Conservation (phyloP, 768 basidiomycete genomes). For the Pisolithus orientalis region DNA sequence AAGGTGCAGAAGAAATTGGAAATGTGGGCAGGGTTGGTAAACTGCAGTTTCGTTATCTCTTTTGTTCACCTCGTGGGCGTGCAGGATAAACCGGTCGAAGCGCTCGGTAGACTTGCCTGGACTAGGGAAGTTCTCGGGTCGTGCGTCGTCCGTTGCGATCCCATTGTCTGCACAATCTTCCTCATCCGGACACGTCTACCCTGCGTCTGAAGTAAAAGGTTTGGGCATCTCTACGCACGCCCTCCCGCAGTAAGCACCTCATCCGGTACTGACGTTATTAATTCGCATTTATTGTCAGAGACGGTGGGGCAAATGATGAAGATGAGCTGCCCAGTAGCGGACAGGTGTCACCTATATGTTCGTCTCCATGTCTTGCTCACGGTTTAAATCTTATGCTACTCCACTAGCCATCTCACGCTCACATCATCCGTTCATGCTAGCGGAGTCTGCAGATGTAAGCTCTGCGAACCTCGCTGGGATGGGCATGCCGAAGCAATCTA, state of each 20-base stretch:
- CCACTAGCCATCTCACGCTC: conserved; percentile 19
- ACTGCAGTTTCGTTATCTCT: neutral
- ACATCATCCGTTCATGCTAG: conserved; percentile 18
- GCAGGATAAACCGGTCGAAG: conserved; percentile 31
- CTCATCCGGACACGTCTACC: conserved; percentile 24
- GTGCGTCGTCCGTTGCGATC: conserved; percentile 23
- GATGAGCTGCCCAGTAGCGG: conserved; percentile 75
- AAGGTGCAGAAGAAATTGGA: conserved; percentile 43
- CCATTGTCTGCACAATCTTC: conserved; percentile 31
- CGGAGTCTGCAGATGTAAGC: conserved; percentile 24
- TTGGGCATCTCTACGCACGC: conserved; percentile 34
- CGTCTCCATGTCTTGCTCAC: conserved; percentile 12
- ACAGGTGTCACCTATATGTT: conserved; percentile 67
- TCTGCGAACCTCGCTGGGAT: conserved; percentile 17
- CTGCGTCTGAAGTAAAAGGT: conserved; percentile 19
- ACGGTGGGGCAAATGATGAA: conserved; percentile 36
- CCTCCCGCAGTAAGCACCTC: conserved; percentile 30
- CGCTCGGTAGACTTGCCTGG: conserved; percentile 21
- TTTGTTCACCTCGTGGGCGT: conserved; percentile 5
- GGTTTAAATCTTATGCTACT: neutral
- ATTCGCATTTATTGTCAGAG: conserved; percentile 16
- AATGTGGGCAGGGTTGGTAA: conserved; percentile 42
- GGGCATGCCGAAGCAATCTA: conserved; percentile 8
- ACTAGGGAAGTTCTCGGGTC: conserved; percentile 16
- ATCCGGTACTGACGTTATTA: neutral